These are phyloP conservation scores for Rhodamnia argentea DNA, from an alignment of 345 rosid species.

Conservation along the genomic window DNA sequence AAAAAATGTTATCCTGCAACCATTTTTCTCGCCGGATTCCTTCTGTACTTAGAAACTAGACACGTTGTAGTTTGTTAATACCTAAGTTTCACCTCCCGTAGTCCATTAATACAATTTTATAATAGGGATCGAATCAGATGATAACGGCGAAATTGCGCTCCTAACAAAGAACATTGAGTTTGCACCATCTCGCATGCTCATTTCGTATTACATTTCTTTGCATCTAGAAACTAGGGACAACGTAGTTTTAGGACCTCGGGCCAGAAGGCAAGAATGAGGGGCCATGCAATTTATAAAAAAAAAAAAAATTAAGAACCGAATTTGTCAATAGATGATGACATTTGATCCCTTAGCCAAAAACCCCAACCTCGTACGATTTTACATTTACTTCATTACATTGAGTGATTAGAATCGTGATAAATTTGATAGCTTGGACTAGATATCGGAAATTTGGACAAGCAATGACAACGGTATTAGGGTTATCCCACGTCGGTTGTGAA, in stretches of 20 bases:
- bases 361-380: neutral
- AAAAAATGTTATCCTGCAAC: neutral
- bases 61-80: neutral
- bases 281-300: neutral
- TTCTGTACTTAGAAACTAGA: neutral
- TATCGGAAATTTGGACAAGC: neutral
- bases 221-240: neutral
- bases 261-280: neutral
- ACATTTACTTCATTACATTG: neutral
- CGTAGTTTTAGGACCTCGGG: neutral
- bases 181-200: neutral
- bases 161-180: neutral
- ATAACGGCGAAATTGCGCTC: neutral
- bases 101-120: no score
- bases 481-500: no score
- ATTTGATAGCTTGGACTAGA: neutral
- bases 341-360: neutral
- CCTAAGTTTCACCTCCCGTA: no score
- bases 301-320: neutral
- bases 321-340: neutral
- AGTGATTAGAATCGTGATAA: neutral
- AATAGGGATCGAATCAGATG: no score
- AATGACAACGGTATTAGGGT: neutral
- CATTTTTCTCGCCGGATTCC: neutral
- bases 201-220: neutral